A percentile compares a stretch with the other conserved stretches of the same genome.
These are phyloP conservation scores for Scedosporium boydii DNA, from an alignment of 2,329 filamentous ascomycete genomes.

Conservation along the genomic window DNA sequence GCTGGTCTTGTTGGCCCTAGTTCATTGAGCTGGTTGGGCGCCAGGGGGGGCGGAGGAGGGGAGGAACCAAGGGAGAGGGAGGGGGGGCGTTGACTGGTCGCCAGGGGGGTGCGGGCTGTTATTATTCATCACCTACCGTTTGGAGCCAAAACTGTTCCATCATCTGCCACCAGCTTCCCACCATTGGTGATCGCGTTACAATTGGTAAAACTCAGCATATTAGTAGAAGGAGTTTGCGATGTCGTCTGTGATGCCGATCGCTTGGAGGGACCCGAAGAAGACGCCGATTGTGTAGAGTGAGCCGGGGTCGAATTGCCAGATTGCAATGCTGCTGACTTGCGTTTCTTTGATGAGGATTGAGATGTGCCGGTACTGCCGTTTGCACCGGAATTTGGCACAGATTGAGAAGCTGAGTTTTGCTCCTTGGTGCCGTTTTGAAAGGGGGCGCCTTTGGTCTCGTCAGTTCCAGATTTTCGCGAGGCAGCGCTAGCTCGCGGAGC, in stretches of 20 bases:
- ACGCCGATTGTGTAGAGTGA: slow-evolving; percentile 4
- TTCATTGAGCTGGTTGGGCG: neutral
- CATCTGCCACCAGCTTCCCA: slow-evolving; percentile 76
- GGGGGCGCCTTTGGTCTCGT: neutral
- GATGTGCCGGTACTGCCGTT: neutral
- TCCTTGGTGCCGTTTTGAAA: slow-evolving; percentile 3
- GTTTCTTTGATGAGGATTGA: slow-evolving; percentile 55
- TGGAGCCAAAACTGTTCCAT: slow-evolving; percentile 71
- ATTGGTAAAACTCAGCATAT: slow-evolving; percentile 81
- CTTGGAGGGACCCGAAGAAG: neutral
- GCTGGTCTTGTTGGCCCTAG: neutral
- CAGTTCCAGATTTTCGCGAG: slow-evolving; percentile 8
- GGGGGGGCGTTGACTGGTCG: neutral
- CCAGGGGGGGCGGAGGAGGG: neutral
- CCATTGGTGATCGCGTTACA: slow-evolving; percentile 60
- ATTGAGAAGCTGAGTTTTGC: slow-evolving; percentile 1
- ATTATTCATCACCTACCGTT: slow-evolving; percentile 59
- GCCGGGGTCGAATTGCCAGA: slow-evolving; percentile 16
- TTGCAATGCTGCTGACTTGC: slow-evolving; percentile 56
- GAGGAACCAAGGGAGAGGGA: slow-evolving; percentile 3
- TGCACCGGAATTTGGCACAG: neutral
- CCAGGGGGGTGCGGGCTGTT: neutral
- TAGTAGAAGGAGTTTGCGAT: slow-evolving; percentile 48
- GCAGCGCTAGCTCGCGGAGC: neutral
- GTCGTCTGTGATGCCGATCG: slow-evolving; percentile 6